Base-by-base conservation (phyloP, 495 filamentous ascomycete genomes). In the Xylaria intraflava region DNA sequence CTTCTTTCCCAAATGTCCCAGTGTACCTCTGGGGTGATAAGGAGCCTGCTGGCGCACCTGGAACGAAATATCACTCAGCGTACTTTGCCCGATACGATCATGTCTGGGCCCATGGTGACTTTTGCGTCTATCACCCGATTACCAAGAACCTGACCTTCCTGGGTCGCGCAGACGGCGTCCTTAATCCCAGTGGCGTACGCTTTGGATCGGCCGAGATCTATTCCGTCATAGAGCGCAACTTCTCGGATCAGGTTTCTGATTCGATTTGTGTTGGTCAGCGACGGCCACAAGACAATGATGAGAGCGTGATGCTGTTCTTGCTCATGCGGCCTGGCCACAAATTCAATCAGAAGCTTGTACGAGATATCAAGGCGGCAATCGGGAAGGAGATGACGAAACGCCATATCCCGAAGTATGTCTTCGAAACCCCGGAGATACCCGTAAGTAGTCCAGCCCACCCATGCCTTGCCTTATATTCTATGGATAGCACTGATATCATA, bases 191-290 rank as follows among this genome's bases (percentile, higher is more conserved):
- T 9, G 90, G 90, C 0, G 88, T 96, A 9, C 73, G 90, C 30
- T 96, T 96, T 59, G 90, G 90, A 14, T 86, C 82, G 38, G 86
- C 89, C 6, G 88, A 92, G 66, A 84, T 92, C 41, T 92, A 92
- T 67, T 72, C 73, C 17, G 84, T 90, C 3, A 66, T 90, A 20
- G 88, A 92, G 65, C 71, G 75, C 42, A 65, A 78, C 48, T 89
- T 90, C 59, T 67, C 79, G 0, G 67, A 79, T 16, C 68, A 74
- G 40, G 69, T 90, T 14, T 70, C 70, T 23, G 87, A 92, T 56
- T 82, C 79, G 11, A 74, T 92, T 29, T 89, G 85, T 52, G 86
- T 92, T 0, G 88, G 88, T 2, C 87, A 89, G 66, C 69, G 86
- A 44, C 69, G 88, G 35, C 79, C 80, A 29, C 69, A 74, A 17